phyloP scores from a whole-genome alignment of 2,329 filamentous ascomycete species.

The Penicillium expansum region DNA sequence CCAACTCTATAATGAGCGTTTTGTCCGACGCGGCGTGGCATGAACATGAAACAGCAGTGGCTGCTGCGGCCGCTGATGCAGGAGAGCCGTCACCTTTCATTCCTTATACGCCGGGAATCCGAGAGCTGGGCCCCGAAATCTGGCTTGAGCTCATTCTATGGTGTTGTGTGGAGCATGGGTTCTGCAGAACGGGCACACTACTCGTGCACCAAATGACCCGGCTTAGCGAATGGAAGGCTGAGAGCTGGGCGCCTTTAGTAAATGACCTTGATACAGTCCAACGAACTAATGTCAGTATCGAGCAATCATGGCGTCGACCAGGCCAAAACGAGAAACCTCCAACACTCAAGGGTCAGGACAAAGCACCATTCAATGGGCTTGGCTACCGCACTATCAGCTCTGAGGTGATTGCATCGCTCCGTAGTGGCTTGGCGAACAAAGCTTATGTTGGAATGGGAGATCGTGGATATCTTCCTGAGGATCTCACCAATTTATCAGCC shows the following conservation, averaged over 20 bases:
- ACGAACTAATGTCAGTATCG: constrained; percentile 36
- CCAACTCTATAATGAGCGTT: constrained; percentile 46
- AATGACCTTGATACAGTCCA: constrained; percentile 27
- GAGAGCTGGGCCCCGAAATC: constrained; percentile 47
- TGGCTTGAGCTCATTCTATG: constrained; percentile 53
- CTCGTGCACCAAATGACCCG: constrained; percentile 38
- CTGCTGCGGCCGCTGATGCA: constrained; percentile 35
- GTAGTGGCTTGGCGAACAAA: constrained; percentile 52
- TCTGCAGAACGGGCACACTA: constrained; percentile 40
- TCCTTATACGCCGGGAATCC: constrained; percentile 41
- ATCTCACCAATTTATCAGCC: constrained; percentile 22
- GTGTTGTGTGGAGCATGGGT: constrained; percentile 51
- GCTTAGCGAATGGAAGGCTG: constrained; percentile 38
- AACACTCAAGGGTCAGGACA: constrained; percentile 17
- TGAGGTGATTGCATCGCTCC: constrained; percentile 56
- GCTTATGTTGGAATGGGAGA: constrained; percentile 42
- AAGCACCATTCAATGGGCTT: constrained; percentile 40
- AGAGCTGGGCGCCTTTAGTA: constrained; percentile 41
- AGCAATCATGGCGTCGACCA: constrained; percentile 38
- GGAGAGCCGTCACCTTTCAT: constrained; percentile 41
- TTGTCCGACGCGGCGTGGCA: constrained; percentile 49
- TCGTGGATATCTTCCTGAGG: constrained; percentile 34
- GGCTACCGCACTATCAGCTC: constrained; percentile 53
- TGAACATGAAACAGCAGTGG: constrained; percentile 40
- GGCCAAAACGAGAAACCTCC: constrained; percentile 15